A percentile compares a stretch with the other conserved stretches of the same genome.
These are phyloP conservation scores for Coprinellus micaceus DNA, from an alignment of 768 basidiomycete genomes.

Conservation along the genomic window DNA sequence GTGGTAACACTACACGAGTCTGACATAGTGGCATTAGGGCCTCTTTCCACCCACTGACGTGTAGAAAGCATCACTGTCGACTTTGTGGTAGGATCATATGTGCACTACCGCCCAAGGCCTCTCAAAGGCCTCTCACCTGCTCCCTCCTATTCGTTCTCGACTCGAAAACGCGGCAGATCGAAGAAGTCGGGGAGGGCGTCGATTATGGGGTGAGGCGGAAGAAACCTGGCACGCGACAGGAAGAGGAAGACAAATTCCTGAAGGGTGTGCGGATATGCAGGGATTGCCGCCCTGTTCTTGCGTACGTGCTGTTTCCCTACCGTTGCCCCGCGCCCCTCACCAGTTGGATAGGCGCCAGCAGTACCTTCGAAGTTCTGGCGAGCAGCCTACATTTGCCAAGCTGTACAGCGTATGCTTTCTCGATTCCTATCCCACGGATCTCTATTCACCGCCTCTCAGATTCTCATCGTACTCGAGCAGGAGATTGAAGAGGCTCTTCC, in stretches of 20 bases:
- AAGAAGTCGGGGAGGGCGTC: conserved; percentile 80
- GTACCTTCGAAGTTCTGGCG: conserved; percentile 59
- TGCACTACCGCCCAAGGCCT: conserved; percentile 74
- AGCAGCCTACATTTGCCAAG: conserved; percentile 58
- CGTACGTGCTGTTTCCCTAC: too few relatives aligned
- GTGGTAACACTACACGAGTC: neutral
- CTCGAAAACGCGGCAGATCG: conserved; percentile 66
- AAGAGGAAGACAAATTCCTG: conserved; percentile 78
- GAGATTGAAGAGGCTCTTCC: conserved; percentile 90
- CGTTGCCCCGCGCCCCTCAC: too few relatives aligned
- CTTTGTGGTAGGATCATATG: conserved; percentile 91
- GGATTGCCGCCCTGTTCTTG: conserved; percentile 73
- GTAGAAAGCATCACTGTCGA: conserved; percentile 94
- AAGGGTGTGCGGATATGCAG: conserved; percentile 87
- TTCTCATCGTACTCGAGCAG: conserved; percentile 70
- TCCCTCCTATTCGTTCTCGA: conserved; percentile 88
- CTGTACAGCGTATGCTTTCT: conserved; percentile 60
- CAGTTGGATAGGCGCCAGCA: conserved; percentile 85
- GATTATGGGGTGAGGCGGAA: conserved; percentile 74
- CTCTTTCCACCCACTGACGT: conserved; percentile 85
- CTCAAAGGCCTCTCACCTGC: conserved; percentile 64
- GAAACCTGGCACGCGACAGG: conserved; percentile 28
- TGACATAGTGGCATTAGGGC: conserved; percentile 31
- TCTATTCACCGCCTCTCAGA: conserved; percentile 31
- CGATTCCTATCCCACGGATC: neutral